Evolutionary conservation across 73 alveolate genomes (phyloP).

Genomic region (Blepharisma stoltei): DNA sequence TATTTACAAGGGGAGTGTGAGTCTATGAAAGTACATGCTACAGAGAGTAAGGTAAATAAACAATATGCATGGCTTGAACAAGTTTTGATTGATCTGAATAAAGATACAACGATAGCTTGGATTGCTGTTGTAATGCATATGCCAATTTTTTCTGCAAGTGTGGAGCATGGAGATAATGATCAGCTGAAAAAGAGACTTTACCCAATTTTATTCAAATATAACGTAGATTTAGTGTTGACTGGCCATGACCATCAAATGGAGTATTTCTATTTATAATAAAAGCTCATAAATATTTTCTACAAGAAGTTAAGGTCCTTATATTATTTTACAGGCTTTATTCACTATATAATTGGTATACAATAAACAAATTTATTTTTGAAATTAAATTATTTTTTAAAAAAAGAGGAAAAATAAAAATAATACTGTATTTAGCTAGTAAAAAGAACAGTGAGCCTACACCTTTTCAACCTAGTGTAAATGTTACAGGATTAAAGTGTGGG

Average conservation of each 20-base stretch:
- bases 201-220: constrained; percentile 12
- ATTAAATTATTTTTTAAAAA: too few species aligned
- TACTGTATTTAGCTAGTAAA: background rate
- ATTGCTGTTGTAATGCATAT: background rate
- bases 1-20: too few species aligned
- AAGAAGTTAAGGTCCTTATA: too few species aligned
- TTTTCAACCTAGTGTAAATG: background rate
- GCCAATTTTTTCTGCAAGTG: constrained; percentile 29
- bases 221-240: background rate
- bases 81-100: background rate
- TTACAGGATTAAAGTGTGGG: background rate
- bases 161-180: constrained; percentile 27
- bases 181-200: background rate
- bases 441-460: constrained; percentile 2
- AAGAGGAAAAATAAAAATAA: too few species aligned
- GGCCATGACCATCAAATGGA: constrained; percentile 24
- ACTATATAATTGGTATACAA: too few species aligned
- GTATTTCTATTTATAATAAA: too few species aligned
- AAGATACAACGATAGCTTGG: background rate
- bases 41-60: background rate
- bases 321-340: too few species aligned
- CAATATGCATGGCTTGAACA: constrained; percentile 20
- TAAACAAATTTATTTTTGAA: too few species aligned
- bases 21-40: background rate
- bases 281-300: too few species aligned